Evolutionary conservation across 768 basidiomycete species (phyloP), one percentile per base, ranked within the genome.

Genomic region (Podaxis mareebaensis): DNA sequence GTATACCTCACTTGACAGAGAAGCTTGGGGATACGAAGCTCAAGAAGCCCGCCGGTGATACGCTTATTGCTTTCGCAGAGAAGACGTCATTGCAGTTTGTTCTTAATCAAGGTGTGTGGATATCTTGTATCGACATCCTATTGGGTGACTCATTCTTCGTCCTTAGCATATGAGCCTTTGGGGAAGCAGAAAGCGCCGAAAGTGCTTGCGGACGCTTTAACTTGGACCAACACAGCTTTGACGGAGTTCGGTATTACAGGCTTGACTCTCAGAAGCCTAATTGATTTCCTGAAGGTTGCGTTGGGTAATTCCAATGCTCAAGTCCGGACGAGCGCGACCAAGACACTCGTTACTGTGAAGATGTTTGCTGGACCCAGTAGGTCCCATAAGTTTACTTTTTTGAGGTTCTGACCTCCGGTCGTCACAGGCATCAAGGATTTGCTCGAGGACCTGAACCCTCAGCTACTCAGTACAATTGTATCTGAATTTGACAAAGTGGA

Each of bases 111-210:
- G 92, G 97, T 95, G 68, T 57, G 83, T 38, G 12, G 20, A 4
- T 24, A 5, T 71, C 22, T 58, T 11, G 44, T 38, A 40, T 26
- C 4, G 24, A 26, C 49, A 36, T 17, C 30, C 49, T 49, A 26
- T 30, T 48, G 30, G 44, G 12, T 40, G 22, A 42, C 53, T 67
- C 53, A 49, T 54, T 60, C 48, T 39, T 54, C 62, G 65, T 54
- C 38, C 52, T 46, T 64, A 97, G 97, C 88, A 0, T 99, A 97
- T 71, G 97, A 98, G 24, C 91, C 96, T 0, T 77, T 99, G 69
- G 85, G 86, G 30, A 97, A 96, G 75, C 95, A 95, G 73, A 99
- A 99, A 73, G 96, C 97, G 3, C 96, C 97, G 0, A 99, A 99
- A 76, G 93, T 95, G 48, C 83, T 98, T 38, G 93, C 95, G 0